Percentiles rank a stretch among this genome's conserved stretches.
phyloP scores from a whole-genome alignment of 2,329 filamentous ascomycete species.

The Sordariomycetes sp. region DNA sequence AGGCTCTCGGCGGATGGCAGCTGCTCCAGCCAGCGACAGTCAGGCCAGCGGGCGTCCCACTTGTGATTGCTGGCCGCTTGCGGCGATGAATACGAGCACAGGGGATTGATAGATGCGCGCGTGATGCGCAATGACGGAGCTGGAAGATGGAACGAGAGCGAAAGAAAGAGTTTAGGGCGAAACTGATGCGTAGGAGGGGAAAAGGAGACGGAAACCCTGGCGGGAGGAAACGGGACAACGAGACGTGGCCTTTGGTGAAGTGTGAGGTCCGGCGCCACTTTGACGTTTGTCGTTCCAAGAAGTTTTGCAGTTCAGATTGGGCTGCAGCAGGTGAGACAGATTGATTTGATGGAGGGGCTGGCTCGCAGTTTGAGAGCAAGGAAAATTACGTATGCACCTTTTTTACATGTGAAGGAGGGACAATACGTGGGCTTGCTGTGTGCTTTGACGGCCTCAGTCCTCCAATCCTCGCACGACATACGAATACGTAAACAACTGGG shows the following conservation, averaged over 20 bases:
- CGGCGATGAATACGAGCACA: background rate
- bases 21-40: too few species aligned
- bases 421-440: background rate
- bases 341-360: constrained; percentile 8
- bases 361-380: too few species aligned
- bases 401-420: background rate
- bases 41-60: background rate
- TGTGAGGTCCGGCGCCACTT: background rate
- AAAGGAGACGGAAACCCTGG: background rate
- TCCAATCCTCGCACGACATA: background rate
- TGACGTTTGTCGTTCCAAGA: background rate
- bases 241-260: background rate
- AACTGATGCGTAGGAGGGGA: background rate
- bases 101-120: background rate
- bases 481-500: background rate
- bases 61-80: background rate
- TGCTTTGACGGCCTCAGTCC: background rate
- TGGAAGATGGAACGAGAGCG: background rate
- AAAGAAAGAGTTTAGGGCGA: background rate
- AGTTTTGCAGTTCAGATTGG: background rate
- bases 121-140: background rate
- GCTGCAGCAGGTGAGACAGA: constrained; percentile 5
- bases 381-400: background rate
- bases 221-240: background rate
- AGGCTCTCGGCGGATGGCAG: too few species aligned